Base-by-base conservation (phyloP, 2,329 filamentous ascomycete genomes). In the Thermoascus crustaceus region DNA sequence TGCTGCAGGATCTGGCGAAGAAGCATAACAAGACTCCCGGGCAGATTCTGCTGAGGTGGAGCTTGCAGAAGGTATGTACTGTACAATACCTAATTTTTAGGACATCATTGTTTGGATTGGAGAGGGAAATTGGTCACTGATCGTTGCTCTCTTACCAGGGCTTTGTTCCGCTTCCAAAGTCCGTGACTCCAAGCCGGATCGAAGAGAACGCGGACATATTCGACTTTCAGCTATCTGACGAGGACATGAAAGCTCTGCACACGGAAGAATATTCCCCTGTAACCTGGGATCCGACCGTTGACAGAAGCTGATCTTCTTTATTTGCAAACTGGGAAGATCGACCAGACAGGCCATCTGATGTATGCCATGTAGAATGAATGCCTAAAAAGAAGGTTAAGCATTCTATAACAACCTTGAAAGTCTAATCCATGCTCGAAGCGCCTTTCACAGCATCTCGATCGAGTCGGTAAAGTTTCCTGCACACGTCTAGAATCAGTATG, bases 161-260 rank as follows among this genome's bases (percentile, higher is more conserved):
- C 5, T 79, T 76, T 46, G 70, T 79, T 20, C 75, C 76, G 9
- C 60, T 81, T 16, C 76, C 76, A 0, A 80, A 80, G 53, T 77
- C 75, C 1, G 74, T 75, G 11, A 79, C 73, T 0, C 69, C 70
- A 2, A 63, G 66, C 7, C 64, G 76, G n/a, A 80, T 81, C 44
- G 64, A 73, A 42, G 74, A 79, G 54, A 81, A 81, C 44, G 63
- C 67, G 2, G 53, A 71, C 24, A 51, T 80, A 2, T 80, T 71
- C 40, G 75, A 79, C 46, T 80, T 80, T 44, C 68, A 74, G 52
- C 58, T 80, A 17, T 62, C 66, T 2, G 55, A 57, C n/a, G 70
- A 73, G 35, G 76, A 80, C 31, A 75, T 80, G 73, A 58, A 69
- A 43, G 61, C 48, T 11, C 52, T 80, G 41, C 60, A 73, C 30